Base-by-base conservation (phyloP, 345 rosid species). In the Gossypium mustelinum region DNA sequence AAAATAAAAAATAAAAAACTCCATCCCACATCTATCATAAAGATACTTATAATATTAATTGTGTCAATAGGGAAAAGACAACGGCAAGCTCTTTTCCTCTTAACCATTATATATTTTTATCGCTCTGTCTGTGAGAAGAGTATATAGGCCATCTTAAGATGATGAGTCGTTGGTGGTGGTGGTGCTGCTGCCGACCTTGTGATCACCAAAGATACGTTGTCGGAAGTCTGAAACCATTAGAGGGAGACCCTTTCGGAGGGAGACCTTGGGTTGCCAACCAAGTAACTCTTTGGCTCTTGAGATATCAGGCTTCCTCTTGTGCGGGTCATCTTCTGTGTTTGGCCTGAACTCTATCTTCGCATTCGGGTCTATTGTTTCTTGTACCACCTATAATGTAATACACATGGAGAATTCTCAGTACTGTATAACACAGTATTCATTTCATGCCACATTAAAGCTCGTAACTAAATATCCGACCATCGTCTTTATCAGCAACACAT, bases 251-350 rank as follows among this genome's bases (percentile, higher is more conserved):
- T 93, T 83, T 16, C 89, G 90, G 18, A 95, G 92, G 39, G 94
- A 81, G 1, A 95, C 87, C 83, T 93, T 95, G 12, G 99, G 99
- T 79, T 89, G 90, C 99, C 99, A 95, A 10, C 96, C 97, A 1
- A 93, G 93, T 10, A 82, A 88, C 57, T 93, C 97, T 75, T 95
- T 95, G 10, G 99, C 99, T 79, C 74, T 91, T 25, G 93, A 81
- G 65, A 95, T 95, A 70, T 95, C 97, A 29, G 99, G 99, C 83
- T 95, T 95, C 84, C 99, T 95, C 91, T 95, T 95, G 92, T 95
- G 99, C 2, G 99, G 99, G 79, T 95, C 99, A 69, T 95, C 99
- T 63, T 90, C 97, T 56, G 99, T 95, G 87, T 95, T 95, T 0
- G 93, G 92, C 82, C 78, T 91, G 78, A 95, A 95, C 89, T 91